Conservation (phyloP, 2,329 filamentous ascomycete species). For the Fusarium humuli region DNA sequence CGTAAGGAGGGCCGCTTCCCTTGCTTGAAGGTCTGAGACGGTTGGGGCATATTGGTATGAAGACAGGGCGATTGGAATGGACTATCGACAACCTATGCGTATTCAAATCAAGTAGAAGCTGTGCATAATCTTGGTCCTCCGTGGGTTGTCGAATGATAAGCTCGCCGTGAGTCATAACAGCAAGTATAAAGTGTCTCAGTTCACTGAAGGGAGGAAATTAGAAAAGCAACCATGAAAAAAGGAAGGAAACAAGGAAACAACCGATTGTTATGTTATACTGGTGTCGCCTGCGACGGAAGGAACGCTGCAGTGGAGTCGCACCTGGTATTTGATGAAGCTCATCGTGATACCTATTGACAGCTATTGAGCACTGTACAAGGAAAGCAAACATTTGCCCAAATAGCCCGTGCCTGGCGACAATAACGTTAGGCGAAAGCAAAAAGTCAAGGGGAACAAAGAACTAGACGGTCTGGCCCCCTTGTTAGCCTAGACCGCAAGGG, state of each 20-base stretch:
- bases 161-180: not conserved
- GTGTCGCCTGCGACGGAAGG: not conserved
- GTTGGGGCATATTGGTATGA: conserved; percentile 13
- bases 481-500: conserved; percentile 1
- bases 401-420: not conserved
- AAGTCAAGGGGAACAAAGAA: not conserved
- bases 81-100: not conserved
- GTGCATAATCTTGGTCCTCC: not conserved
- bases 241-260: not conserved
- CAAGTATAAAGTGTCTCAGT: not conserved
- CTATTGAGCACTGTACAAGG: not conserved
- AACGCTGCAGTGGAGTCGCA: not conserved
- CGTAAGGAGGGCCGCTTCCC: not conserved
- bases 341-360: not conserved
- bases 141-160: not conserved
- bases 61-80: not conserved
- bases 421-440: not conserved
- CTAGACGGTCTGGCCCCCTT: not conserved
- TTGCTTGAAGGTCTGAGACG: conserved; percentile 14
- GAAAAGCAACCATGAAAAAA: not conserved
- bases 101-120: not conserved
- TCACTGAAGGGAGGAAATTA: not conserved
- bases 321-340: not conserved
- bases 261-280: not conserved
- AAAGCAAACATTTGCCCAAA: not conserved